phyloP scores from a whole-genome alignment of 106 monocot genomes.

The Triglochin maritima region DNA sequence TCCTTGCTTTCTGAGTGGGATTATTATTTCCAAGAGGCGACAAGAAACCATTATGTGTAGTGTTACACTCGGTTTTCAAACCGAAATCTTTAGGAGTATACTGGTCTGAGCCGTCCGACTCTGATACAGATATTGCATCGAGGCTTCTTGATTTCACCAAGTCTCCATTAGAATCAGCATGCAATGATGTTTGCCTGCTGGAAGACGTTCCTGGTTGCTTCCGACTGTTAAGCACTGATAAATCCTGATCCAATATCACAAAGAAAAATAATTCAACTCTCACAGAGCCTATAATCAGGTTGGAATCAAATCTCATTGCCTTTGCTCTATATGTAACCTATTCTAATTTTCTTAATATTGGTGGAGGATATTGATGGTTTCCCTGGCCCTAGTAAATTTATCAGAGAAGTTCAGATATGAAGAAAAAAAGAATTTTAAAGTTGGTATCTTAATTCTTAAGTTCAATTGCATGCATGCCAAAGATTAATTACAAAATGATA shows the following conservation, averaged over 20 bases:
- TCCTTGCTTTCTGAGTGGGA: slow-evolving; percentile 26
- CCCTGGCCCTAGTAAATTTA: too few relatives aligned
- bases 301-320: not conserved
- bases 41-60: slow-evolving; percentile 13
- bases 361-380: too few relatives aligned
- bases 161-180: slow-evolving; percentile 24
- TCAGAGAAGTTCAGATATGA: too few relatives aligned
- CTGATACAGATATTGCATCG: slow-evolving; percentile 54
- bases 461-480: too few relatives aligned
- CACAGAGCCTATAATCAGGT: not conserved
- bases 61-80: slow-evolving; percentile 21
- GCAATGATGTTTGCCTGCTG: slow-evolving; percentile 20
- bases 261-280: not conserved
- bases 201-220: slow-evolving; percentile 28
- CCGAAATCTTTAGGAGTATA: slow-evolving; percentile 41
- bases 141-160: slow-evolving; percentile 58
- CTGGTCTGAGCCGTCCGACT: slow-evolving; percentile 63
- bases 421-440: too few relatives aligned
- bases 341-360: too few relatives aligned
- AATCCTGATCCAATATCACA: slow-evolving; percentile 25
- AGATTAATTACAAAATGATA: too few relatives aligned
- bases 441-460: too few relatives aligned
- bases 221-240: slow-evolving; percentile 4
- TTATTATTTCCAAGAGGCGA: slow-evolving; percentile 34
- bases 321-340: not conserved